Evolutionary conservation across 352 stramenopile genomes (phyloP).

Genomic region (Phytopythium oedochilum): DNA sequence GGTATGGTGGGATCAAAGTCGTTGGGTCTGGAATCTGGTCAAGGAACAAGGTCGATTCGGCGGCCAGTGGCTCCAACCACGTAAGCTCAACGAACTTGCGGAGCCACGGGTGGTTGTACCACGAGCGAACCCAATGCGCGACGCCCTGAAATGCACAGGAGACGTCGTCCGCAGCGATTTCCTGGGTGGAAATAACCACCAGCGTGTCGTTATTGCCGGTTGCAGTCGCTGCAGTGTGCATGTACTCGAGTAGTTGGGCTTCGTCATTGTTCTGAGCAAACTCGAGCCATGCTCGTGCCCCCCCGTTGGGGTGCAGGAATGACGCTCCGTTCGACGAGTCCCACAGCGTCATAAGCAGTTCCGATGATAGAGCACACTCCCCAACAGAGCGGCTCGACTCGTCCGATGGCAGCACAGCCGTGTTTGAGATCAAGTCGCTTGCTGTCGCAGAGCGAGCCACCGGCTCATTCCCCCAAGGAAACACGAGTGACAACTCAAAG

Average conservation of each 20-base stretch:
- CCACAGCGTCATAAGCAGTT: conserved; percentile 39
- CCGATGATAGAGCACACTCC: conserved; percentile 23
- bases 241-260: conserved; percentile 22
- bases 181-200: conserved; percentile 10
- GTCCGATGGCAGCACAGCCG: conserved; percentile 5
- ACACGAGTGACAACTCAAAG: conserved; percentile 36
- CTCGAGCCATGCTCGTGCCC: background rate
- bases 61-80: conserved; percentile 21
- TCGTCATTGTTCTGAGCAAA: background rate
- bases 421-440: conserved; percentile 32
- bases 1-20: conserved; percentile 15
- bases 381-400: conserved; percentile 8
- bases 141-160: conserved; percentile 36
- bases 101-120: conserved; percentile 39
- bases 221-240: conserved; percentile 6
- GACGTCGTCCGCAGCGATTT: conserved; percentile 10
- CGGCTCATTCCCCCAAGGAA: conserved; percentile 14
- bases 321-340: conserved; percentile 22
- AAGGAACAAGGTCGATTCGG: conserved; percentile 3
- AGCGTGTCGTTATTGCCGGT: conserved; percentile 8
- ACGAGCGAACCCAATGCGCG: conserved; percentile 49
- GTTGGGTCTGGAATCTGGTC: conserved; percentile 9
- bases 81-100: conserved; percentile 45
- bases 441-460: conserved; percentile 20
- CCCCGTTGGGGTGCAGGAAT: conserved; percentile 29